Evolutionary conservation across 1,284 basidiomycete genomes (phyloP).

Genomic region (Tilletia caries): DNA sequence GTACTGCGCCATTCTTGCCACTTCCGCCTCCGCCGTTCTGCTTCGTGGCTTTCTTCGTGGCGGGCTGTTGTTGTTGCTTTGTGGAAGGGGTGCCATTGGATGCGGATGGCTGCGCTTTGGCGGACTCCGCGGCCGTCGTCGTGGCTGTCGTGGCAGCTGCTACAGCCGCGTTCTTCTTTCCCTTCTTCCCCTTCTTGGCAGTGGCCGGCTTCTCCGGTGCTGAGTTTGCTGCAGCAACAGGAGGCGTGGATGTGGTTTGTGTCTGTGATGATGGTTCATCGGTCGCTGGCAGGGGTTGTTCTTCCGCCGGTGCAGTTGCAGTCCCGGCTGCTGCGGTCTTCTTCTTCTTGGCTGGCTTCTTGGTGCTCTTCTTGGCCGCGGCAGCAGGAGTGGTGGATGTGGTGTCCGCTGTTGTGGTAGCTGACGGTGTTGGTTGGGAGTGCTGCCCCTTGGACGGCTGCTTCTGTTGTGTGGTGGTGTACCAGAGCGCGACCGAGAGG

Average conservation of each 20-base stretch:
- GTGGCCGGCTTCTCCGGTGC: neutral
- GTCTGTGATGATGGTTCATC: neutral
- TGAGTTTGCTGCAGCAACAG: neutral
- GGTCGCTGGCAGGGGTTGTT: neutral
- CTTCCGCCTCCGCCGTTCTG: too few species aligned
- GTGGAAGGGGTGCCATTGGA: too few species aligned
- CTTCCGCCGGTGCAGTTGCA: neutral
- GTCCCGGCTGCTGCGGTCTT: neutral
- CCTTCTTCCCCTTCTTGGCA: conserved; percentile 9
- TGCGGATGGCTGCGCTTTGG: too few species aligned
- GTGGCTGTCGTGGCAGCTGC: neutral
- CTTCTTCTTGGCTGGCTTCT: neutral
- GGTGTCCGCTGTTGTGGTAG: too few species aligned
- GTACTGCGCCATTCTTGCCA: too few species aligned
- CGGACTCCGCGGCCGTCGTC: neutral
- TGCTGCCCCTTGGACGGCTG: too few species aligned
- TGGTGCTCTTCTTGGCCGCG: neutral
- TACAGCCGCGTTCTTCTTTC: neutral
- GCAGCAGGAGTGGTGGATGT: neutral
- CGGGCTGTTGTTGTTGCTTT: too few species aligned
- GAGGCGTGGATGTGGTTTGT: neutral
- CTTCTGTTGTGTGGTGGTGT: neutral
- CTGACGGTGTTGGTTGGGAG: too few species aligned
- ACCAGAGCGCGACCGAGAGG: neutral
- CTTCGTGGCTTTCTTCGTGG: too few species aligned